These are phyloP conservation scores for Ceratobasidium sp. DNA, from an alignment of 1,284 basidiomycete species.

Conservation along the genomic window DNA sequence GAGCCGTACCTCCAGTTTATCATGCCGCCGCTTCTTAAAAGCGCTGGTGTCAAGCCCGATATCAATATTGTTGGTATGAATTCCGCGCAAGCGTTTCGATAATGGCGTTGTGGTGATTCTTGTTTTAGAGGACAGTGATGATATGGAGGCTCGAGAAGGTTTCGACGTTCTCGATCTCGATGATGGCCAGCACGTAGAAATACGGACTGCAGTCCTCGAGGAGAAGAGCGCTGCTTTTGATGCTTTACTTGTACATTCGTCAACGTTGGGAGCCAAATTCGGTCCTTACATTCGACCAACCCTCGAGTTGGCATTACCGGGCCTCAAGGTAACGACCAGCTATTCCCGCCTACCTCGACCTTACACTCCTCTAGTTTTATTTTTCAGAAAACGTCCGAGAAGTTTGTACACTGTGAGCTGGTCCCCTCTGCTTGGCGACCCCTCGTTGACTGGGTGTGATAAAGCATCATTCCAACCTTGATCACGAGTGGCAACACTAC, in stretches of 20 bases:
- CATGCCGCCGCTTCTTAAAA: slow-evolving; percentile 80
- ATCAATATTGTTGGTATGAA: slow-evolving; percentile 76
- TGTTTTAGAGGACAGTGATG: slow-evolving; percentile 65
- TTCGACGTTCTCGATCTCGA: slow-evolving; percentile 64
- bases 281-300: slow-evolving; percentile 78
- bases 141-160: slow-evolving; percentile 81
- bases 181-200: slow-evolving; percentile 79
- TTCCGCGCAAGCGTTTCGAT: background rate
- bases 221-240: slow-evolving; percentile 91
- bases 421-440: background rate
- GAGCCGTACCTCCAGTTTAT: slow-evolving; percentile 85
- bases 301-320: slow-evolving; percentile 78
- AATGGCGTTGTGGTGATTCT: background rate
- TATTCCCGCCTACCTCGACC: background rate
- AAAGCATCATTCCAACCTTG: slow-evolving; percentile 79
- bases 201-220: slow-evolving; percentile 82
- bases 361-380: slow-evolving; percentile 63
- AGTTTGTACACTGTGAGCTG: slow-evolving; percentile 74
- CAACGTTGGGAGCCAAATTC: slow-evolving; percentile 74
- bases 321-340: slow-evolving; percentile 58
- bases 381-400: slow-evolving; percentile 88
- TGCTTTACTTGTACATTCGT: slow-evolving; percentile 83
- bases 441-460: background rate
- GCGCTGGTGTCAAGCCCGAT: slow-evolving; percentile 83
- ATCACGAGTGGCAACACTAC: slow-evolving; percentile 77